Conservation (phyloP, 768 basidiomycete genomes). For the Lactarius pseudohatsudake region DNA sequence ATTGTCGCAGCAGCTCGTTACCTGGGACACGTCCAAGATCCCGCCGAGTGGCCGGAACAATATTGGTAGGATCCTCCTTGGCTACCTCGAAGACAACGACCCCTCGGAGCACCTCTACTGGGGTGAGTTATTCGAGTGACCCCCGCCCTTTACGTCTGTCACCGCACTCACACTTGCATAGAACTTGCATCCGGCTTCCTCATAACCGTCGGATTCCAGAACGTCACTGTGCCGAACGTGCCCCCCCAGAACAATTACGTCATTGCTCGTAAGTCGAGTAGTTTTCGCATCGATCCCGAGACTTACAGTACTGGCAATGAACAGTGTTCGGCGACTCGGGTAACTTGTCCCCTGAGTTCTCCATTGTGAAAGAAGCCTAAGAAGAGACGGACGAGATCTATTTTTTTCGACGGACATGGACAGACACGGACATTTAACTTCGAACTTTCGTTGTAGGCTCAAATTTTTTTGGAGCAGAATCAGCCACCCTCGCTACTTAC, state of each 20-base stretch:
- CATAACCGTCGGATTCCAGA: not conserved
- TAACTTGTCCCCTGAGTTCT: constrained; percentile 35
- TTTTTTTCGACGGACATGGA: constrained; percentile 3
- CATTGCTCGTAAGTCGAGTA: constrained; percentile 17
- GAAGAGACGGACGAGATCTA: no score
- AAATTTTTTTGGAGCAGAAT: not conserved
- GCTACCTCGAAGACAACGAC: not conserved
- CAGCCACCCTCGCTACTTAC: constrained; percentile 10
- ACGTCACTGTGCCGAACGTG: constrained; percentile 1
- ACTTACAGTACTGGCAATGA: not conserved
- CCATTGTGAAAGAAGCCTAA: constrained; percentile 28
- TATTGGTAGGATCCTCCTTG: constrained; percentile 16
- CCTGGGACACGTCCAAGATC: constrained; percentile 10
- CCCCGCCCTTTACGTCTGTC: not conserved
- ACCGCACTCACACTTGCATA: not conserved
- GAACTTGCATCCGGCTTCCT: not conserved
- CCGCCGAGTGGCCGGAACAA: not conserved
- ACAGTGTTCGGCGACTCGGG: constrained; percentile 52
- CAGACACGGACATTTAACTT: constrained; percentile 10
- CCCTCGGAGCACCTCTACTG: constrained; percentile 13
- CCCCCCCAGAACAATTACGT: not conserved
- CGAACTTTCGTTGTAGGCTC: not conserved
- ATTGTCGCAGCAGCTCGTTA: constrained; percentile 5
- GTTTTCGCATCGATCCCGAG: not conserved
- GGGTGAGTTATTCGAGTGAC: constrained; percentile 4